Evolutionary conservation across 139 green algal genomes (phyloP).

Genomic region (Gonium pectorale): DNA sequence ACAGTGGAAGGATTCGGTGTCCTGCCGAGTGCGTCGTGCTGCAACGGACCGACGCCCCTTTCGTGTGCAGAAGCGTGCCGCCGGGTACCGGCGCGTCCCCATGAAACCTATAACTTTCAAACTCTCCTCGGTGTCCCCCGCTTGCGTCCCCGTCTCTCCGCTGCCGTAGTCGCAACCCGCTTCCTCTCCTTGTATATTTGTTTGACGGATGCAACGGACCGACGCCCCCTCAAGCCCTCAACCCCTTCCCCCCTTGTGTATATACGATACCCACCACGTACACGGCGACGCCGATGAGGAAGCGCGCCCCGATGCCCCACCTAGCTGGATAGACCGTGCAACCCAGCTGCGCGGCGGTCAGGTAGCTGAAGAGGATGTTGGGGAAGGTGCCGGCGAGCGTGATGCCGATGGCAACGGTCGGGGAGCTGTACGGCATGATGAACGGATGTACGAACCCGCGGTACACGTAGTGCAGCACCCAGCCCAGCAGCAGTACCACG

Average conservation of each 20-base stretch:
- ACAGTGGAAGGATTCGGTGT: too few relatives aligned
- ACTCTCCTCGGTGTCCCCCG: too few relatives aligned
- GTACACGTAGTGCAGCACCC: conserved; percentile 45
- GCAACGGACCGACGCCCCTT: too few relatives aligned
- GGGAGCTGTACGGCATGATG: conserved; percentile 37
- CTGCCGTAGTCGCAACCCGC: too few relatives aligned
- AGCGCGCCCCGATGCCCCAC: conserved; percentile 10
- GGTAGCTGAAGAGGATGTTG: conserved; percentile 39
- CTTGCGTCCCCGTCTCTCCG: too few relatives aligned
- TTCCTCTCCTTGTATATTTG: too few relatives aligned
- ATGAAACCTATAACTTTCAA: too few relatives aligned
- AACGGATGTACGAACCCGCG: conserved; percentile 17
- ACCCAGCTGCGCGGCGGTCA: conserved; percentile 23
- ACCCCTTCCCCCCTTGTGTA: too few relatives aligned
- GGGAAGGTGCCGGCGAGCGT: conserved; percentile 35
- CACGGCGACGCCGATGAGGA: conserved; percentile 34
- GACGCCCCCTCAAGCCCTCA: background rate
- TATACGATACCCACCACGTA: background rate
- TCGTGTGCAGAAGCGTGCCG: too few relatives aligned
- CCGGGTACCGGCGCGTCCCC: too few relatives aligned
- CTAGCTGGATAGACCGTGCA: conserved; percentile 8
- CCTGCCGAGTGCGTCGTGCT: too few relatives aligned
- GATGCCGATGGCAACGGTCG: conserved; percentile 28
- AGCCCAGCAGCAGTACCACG: conserved; percentile 21
- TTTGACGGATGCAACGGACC: too few relatives aligned